Base-by-base conservation (phyloP, 2,329 filamentous ascomycete genomes). In the Aspergillus proliferans region DNA sequence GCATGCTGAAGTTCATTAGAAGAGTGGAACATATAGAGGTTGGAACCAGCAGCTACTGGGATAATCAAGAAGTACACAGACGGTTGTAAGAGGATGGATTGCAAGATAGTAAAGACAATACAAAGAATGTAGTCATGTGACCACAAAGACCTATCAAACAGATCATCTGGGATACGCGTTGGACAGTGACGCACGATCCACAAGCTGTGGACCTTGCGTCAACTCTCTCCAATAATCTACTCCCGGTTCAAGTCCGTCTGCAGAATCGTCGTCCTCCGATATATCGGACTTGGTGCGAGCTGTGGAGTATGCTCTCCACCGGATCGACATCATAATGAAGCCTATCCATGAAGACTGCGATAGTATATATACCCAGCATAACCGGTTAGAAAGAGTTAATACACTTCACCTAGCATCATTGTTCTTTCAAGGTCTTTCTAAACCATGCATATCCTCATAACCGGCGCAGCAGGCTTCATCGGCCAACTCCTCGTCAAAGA, bases 381-480 rank as follows among this genome's bases (percentile, higher is more conserved):
- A 19, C 14, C 14, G 15, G n/a, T 19, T 8, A 39, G 7, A 39
- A 7, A 15, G 15, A 15, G 15, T 15, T 15, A 15, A 15, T 15
- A 15, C 15, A 15, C 15, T 15, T 15, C 15, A 15, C 15, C 15
- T 15, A 15, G 15, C 34, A 15, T n/a, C 3, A 34, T 10, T n/a
- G 9, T 10, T n/a, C 3, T 8, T 34, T 6, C 30, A 34, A n/a
- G 30, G 30, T 1, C 15, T 15, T 15, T 15, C 15, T 15, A 9
- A 34, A 46, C 33, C 28, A 73, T 73, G 71, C 67, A 74, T 50
- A 74, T 85, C 38, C 76, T 85, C 61, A 82, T 85, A 58, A 85
- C 82, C 8, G 82, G 83, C 4, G 82, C 76, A 6, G 78, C 78
- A 41, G 83, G 83, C 51, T 85, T 85, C 62, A 78, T 86, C 49